Base-by-base conservation (phyloP, 306 rosid species). In the Styphnolobium japonicum region DNA sequence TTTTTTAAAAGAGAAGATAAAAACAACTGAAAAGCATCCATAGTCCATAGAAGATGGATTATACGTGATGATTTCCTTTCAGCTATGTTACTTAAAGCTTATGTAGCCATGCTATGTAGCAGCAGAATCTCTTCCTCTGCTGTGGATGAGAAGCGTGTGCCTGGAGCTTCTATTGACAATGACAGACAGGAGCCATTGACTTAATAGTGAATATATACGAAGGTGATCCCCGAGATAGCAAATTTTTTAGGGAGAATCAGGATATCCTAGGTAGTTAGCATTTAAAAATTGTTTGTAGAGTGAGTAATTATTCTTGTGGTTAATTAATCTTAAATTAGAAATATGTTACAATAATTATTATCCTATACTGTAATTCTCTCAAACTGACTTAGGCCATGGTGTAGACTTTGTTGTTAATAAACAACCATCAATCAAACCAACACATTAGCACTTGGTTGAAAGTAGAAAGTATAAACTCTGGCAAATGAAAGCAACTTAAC, bases 381-480 rank as follows among this genome's bases (percentile, higher is more conserved):
- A n/a, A n/a, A n/a, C n/a, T n/a, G n/a, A n/a, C n/a, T n/a, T n/a
- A n/a, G n/a, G n/a, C n/a, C n/a, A n/a, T n/a, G n/a, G n/a, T n/a
- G n/a, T n/a, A n/a, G n/a, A 27, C 31, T 27, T 25, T 16, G 1
- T 7, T 12, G 81, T 56, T 61, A 61, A 43, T 21, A 70, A 62
- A 1, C n/a, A 62, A 52, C 23, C 73, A 39, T 37, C 7, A 51
- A 49, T 53, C 42, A 46, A 71, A 46, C 2, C n/a, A n/a, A n/a
- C n/a, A n/a, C n/a, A n/a, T n/a, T 8, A 40, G 22, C 79, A 52
- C 79, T 51, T 70, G 49, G 56, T 77, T 77, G 48, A 65, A 37
- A 64, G 49, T 11, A 18, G 60, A 18, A 33, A 33, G 57, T 22
- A 29, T 46, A 68, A 22, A 58, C 10, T 45, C 3, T n/a, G n/a